These are phyloP conservation scores for Aschersonia sp. DNA, from an alignment of 2,329 filamentous ascomycete genomes.

Conservation along the genomic window DNA sequence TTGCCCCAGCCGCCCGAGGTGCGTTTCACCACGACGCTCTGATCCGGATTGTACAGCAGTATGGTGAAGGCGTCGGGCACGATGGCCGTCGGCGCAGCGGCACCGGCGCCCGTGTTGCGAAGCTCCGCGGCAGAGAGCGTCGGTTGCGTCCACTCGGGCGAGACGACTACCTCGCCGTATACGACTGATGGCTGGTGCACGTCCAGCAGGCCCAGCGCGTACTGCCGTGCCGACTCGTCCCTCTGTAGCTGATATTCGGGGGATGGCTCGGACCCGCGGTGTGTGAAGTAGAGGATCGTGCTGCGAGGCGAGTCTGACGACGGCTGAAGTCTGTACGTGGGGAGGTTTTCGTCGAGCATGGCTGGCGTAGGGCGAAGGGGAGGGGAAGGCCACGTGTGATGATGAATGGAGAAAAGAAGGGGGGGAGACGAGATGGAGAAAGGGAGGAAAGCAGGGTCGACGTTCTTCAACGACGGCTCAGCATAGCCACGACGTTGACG, in stretches of 20 bases:
- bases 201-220: slow-evolving; percentile 76
- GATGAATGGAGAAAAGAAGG: too few relatives aligned
- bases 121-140: slow-evolving; percentile 70
- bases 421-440: background rate
- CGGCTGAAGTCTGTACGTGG: slow-evolving; percentile 46
- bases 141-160: slow-evolving; percentile 76
- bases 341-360: slow-evolving; percentile 94
- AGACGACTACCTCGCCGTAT: slow-evolving; percentile 73
- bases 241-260: slow-evolving; percentile 72
- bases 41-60: slow-evolving; percentile 88
- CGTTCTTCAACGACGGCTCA: background rate
- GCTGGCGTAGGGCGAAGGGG: background rate
- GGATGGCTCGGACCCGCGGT: slow-evolving; percentile 68
- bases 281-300: slow-evolving; percentile 43
- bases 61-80: slow-evolving; percentile 70
- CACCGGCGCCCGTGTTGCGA: slow-evolving; percentile 29
- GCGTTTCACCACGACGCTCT: slow-evolving; percentile 57
- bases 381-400: background rate
- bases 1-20: slow-evolving; percentile 68
- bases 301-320: slow-evolving; percentile 37
- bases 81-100: slow-evolving; percentile 51
- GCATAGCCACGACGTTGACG: background rate
- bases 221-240: slow-evolving; percentile 63
- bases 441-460: background rate
- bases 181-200: slow-evolving; percentile 67